phyloP scores from a whole-genome alignment of 352 stramenopile species.

The Blastocystis sp. region DNA sequence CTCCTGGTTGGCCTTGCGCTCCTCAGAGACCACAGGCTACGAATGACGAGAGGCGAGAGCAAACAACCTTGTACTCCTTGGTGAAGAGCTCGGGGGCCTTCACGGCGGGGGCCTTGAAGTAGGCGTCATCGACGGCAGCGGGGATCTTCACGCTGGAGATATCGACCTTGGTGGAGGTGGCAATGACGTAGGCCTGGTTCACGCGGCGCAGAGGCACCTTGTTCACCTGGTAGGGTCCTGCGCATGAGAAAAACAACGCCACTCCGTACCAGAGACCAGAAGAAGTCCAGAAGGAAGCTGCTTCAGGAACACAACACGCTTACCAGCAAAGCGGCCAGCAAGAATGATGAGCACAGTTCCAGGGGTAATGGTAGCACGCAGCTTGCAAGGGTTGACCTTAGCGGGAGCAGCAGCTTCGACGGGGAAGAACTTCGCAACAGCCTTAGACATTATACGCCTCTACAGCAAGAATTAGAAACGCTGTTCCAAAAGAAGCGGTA shows the following conservation, averaged over 20 bases:
- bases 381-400: slow-evolving; percentile 74
- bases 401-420: slow-evolving; percentile 35
- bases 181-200: slow-evolving; percentile 98
- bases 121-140: slow-evolving; percentile 85
- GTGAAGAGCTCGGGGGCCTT: slow-evolving; percentile 84
- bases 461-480: slow-evolving; percentile 10
- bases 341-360: slow-evolving; percentile 95
- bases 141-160: slow-evolving; percentile 86
- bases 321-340: slow-evolving; percentile 91
- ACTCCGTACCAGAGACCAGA: slow-evolving; percentile 73
- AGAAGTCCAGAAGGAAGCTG: slow-evolving; percentile 71
- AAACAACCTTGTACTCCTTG: slow-evolving; percentile 75
- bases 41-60: slow-evolving; percentile 89
- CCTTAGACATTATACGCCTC: slow-evolving; percentile 66
- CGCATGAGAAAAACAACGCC: not conserved
- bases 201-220: slow-evolving; percentile 93
- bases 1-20: slow-evolving; percentile 97
- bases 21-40: slow-evolving; percentile 87
- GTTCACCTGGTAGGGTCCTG: slow-evolving; percentile 97
- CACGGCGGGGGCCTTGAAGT: slow-evolving; percentile 86
- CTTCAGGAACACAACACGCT: slow-evolving; percentile 91
- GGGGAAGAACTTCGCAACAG: slow-evolving; percentile 58
- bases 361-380: slow-evolving; percentile 89
- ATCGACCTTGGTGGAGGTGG: slow-evolving; percentile 93
- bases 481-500: too few relatives aligned